Evolutionary conservation across 768 basidiomycete genomes (phyloP).

Genomic region (Termitomyces sp.): DNA sequence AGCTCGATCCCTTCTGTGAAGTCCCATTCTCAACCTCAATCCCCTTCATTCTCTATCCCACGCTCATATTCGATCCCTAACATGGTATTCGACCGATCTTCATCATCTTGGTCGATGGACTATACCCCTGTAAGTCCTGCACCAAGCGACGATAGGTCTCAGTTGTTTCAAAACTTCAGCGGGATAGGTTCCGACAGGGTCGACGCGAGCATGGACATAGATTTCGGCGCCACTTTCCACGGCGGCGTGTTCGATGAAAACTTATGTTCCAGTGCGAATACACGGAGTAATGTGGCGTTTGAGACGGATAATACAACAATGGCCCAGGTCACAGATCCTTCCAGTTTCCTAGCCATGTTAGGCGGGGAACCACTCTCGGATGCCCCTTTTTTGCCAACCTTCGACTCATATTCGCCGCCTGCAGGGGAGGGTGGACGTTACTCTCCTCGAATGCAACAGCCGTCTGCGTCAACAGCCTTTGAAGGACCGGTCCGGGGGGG

Average conservation of each 20-base stretch:
- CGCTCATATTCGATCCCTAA: constrained; percentile 4
- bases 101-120: constrained; percentile 8
- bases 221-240: background rate
- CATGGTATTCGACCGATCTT: constrained; percentile 1
- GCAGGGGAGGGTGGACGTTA: constrained; percentile 2
- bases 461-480: background rate
- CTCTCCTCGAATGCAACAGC: constrained; percentile 2
- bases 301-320: constrained; percentile 6
- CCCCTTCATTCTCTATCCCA: constrained; percentile 5
- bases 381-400: constrained; percentile 29
- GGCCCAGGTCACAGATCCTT: constrained; percentile 19
- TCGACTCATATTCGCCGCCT: constrained; percentile 11
- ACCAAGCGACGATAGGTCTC: background rate
- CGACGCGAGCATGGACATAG: constrained; percentile 7
- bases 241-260: background rate
- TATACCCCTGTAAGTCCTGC: background rate
- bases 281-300: background rate
- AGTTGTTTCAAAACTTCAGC: constrained; percentile 1
- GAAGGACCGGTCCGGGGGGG: background rate
- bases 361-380: constrained; percentile 36
- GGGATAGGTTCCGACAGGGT: background rate
- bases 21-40: constrained; percentile 10
- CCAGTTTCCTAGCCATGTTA: constrained; percentile 32
- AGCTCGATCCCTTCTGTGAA: constrained; percentile 5
- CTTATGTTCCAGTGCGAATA: background rate